Evolutionary conservation across 176 grass and related monocot genomes (phyloP).

Genomic region (Phragmites australis): DNA sequence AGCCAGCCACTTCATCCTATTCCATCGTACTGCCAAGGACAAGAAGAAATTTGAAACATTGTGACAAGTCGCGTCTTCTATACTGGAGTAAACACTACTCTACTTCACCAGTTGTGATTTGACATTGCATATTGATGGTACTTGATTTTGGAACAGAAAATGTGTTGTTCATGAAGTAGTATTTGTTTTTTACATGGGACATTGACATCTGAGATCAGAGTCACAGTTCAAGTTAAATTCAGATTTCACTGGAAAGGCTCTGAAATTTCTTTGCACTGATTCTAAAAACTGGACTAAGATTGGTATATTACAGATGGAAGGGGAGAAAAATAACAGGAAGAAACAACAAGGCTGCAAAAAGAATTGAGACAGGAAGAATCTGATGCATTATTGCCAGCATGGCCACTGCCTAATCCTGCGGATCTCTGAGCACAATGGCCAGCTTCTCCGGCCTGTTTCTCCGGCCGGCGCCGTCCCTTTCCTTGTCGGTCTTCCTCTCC

Average conservation of each 20-base stretch:
- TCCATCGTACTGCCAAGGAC: conserved; percentile 27
- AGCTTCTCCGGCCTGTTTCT: conserved; percentile 55
- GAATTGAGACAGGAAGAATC: conserved; percentile 40
- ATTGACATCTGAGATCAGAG: neutral
- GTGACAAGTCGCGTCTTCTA: neutral
- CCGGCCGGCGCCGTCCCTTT: conserved; percentile 27
- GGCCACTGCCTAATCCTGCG: conserved; percentile 43
- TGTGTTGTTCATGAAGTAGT: neutral
- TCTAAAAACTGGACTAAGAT: neutral
- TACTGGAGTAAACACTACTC: conserved; percentile 7
- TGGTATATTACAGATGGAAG: conserved; percentile 41
- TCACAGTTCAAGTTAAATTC: neutral
- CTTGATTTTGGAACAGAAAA: neutral
- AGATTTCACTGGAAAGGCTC: neutral
- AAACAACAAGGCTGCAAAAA: neutral
- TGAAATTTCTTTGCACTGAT: neutral
- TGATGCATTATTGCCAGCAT: conserved; percentile 49
- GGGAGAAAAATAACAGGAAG: neutral
- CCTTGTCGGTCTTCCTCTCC: conserved; percentile 37
- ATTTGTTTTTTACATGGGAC: neutral
- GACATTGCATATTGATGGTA: conserved; percentile 1
- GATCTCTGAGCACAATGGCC: conserved; percentile 53
- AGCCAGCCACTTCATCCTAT: neutral
- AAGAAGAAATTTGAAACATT: conserved; percentile 37
- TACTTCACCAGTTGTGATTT: conserved; percentile 8